Percentiles rank a stretch among this genome's conserved stretches.
phyloP scores from a whole-genome alignment of 345 rosid species.

The Populus simonii region DNA sequence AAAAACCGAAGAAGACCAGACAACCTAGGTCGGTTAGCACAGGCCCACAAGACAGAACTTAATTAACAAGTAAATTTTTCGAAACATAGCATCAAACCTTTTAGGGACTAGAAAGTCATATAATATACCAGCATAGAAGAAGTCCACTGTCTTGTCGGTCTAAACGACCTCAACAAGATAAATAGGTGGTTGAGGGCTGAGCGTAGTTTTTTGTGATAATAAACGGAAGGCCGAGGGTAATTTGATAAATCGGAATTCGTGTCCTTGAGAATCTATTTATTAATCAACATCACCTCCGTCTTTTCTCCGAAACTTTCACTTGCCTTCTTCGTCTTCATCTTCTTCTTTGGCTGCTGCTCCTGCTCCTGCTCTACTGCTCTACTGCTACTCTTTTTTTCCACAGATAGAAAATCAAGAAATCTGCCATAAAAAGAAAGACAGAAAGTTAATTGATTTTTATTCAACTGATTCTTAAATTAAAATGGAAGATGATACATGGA shows the following conservation, averaged over 20 bases:
- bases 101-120: not conserved
- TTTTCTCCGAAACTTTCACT: not conserved
- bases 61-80: not conserved
- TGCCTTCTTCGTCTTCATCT: not conserved
- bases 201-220: not conserved
- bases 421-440: not conserved
- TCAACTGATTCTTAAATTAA: not conserved
- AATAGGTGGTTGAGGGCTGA: not conserved
- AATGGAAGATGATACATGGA: slow-evolving; percentile 28
- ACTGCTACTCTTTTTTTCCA: not conserved
- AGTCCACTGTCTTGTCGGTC: not conserved
- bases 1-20: not conserved
- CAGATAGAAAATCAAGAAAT: not conserved
- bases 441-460: not conserved
- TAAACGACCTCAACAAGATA: not conserved
- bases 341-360: too few relatives aligned
- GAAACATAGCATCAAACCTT: not conserved
- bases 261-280: not conserved
- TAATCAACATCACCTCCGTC: not conserved
- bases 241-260: not conserved
- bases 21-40: not conserved
- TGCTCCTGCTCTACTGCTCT: not conserved
- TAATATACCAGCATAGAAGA: not conserved
- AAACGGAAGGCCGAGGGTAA: not conserved
- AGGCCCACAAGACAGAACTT: not conserved